Evolutionary conservation across 768 basidiomycete genomes (phyloP).

Genomic region (Psilocybe cubensis): DNA sequence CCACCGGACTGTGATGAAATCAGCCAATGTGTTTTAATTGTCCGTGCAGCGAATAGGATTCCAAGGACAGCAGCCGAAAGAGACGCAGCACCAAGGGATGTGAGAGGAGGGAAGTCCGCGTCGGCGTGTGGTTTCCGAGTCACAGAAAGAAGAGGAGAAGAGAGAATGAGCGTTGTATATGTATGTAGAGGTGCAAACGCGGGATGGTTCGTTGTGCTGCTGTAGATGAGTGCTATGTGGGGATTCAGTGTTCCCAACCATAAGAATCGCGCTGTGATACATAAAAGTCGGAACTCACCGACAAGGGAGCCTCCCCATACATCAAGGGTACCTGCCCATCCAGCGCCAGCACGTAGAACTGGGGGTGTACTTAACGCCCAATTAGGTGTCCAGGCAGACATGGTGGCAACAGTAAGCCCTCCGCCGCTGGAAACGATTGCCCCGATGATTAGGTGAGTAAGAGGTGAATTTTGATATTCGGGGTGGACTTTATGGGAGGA

Average conservation of each 20-base stretch:
- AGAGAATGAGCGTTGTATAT: slow-evolving; percentile 23
- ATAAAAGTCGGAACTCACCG: slow-evolving; percentile 26
- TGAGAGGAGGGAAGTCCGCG: slow-evolving; percentile 24
- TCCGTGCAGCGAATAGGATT: slow-evolving; percentile 38
- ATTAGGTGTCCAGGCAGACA: slow-evolving; percentile 43
- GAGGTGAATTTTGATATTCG: slow-evolving; percentile 38
- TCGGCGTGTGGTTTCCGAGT: slow-evolving; percentile 25
- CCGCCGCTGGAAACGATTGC: slow-evolving; percentile 52
- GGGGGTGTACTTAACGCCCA: slow-evolving; percentile 54
- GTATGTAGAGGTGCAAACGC: slow-evolving; percentile 30
- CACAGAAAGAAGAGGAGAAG: slow-evolving; percentile 17
- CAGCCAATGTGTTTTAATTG: slow-evolving; percentile 32
- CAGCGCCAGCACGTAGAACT: slow-evolving; percentile 42
- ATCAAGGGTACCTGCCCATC: slow-evolving; percentile 46
- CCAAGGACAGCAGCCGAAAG: slow-evolving; percentile 34
- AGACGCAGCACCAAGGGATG: slow-evolving; percentile 34
- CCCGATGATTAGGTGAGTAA: slow-evolving; percentile 52
- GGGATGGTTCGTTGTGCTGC: slow-evolving; percentile 32
- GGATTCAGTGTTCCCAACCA: neutral
- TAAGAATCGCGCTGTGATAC: neutral
- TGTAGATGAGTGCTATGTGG: slow-evolving; percentile 32
- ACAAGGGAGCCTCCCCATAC: slow-evolving; percentile 56
- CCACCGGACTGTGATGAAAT: neutral
- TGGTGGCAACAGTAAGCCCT: slow-evolving; percentile 45
- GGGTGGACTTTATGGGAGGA: slow-evolving; percentile 34